Percentiles rank a stretch among this genome's conserved stretches.
Evolutionary conservation across 176 grass and related monocot species (phyloP).

Genomic region (Juncus effusus): DNA sequence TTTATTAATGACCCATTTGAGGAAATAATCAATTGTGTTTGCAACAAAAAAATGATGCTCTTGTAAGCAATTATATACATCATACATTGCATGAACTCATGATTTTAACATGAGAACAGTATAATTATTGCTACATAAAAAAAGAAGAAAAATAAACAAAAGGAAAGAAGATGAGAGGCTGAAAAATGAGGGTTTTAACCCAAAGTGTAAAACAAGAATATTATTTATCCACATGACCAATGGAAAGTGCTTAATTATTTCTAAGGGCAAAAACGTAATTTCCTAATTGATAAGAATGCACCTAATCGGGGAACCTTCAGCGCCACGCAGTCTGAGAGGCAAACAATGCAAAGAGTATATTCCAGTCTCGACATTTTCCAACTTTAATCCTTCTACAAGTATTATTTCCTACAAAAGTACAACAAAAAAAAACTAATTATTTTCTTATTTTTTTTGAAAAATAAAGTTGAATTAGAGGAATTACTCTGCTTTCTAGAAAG

Average conservation of each 20-base stretch:
- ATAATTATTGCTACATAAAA: too few species aligned
- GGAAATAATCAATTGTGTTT: too few species aligned
- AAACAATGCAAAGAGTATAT: slow-evolving; percentile 54
- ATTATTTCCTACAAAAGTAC: slow-evolving; percentile 43
- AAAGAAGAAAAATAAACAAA: too few species aligned
- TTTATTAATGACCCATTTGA: too few species aligned
- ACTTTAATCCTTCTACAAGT: slow-evolving; percentile 46
- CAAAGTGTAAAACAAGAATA: too few species aligned
- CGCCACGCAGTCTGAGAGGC: slow-evolving; percentile 37
- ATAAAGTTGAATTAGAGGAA: not conserved
- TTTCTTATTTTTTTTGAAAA: not conserved
- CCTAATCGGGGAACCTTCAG: slow-evolving; percentile 48
- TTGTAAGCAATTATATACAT: too few species aligned
- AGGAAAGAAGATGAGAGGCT: not conserved
- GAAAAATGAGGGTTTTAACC: too few species aligned
- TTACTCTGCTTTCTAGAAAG: slow-evolving; percentile 61
- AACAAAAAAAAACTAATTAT: slow-evolving; percentile 9
- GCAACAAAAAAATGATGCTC: too few species aligned
- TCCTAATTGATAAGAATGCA: slow-evolving; percentile 48
- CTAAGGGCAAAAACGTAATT: not conserved
- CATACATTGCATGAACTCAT: too few species aligned
- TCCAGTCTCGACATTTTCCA: slow-evolving; percentile 40
- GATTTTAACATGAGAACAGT: too few species aligned
- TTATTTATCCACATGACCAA: too few species aligned
- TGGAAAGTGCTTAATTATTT: too few species aligned